phyloP scores from a whole-genome alignment of 495 filamentous ascomycete genomes.

The Rhypophila decipiens region DNA sequence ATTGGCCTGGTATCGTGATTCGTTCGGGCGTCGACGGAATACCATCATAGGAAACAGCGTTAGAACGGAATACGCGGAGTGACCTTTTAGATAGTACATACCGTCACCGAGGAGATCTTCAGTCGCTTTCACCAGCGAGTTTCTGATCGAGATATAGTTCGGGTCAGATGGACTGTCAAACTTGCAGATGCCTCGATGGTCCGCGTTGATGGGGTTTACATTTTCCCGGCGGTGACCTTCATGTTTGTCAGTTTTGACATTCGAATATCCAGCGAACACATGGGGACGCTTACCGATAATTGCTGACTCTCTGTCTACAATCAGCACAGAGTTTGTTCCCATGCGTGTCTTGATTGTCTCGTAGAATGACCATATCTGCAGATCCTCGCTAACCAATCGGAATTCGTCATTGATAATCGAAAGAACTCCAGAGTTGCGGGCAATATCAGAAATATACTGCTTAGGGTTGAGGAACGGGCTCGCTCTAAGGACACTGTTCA shows the following conservation, averaged over 20 bases:
- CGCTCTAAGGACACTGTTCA: slow-evolving; percentile 4
- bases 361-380: slow-evolving; percentile 42
- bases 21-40: no score
- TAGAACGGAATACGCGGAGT: no score
- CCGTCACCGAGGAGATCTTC: neutral
- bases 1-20: neutral
- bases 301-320: slow-evolving; percentile 41
- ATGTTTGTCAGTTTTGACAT: no score
- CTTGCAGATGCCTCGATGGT: slow-evolving; percentile 31
- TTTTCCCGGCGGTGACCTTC: slow-evolving; percentile 34
- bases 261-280: no score
- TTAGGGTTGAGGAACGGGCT: slow-evolving; percentile 21
- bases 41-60: no score
- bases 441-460: slow-evolving; percentile 36
- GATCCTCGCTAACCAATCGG: slow-evolving; percentile 23
- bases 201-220: slow-evolving; percentile 32
- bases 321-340: slow-evolving; percentile 23
- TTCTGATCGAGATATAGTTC: slow-evolving; percentile 15
- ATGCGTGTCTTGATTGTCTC: slow-evolving; percentile 32
- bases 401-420: slow-evolving; percentile 42
- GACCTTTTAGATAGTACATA: neutral
- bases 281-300: slow-evolving; percentile 24
- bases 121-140: neutral
- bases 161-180: slow-evolving; percentile 14
- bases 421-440: slow-evolving; percentile 17